Conservation (phyloP, 202 grass and related monocot genomes). For the Brachypodium distachyon region DNA sequence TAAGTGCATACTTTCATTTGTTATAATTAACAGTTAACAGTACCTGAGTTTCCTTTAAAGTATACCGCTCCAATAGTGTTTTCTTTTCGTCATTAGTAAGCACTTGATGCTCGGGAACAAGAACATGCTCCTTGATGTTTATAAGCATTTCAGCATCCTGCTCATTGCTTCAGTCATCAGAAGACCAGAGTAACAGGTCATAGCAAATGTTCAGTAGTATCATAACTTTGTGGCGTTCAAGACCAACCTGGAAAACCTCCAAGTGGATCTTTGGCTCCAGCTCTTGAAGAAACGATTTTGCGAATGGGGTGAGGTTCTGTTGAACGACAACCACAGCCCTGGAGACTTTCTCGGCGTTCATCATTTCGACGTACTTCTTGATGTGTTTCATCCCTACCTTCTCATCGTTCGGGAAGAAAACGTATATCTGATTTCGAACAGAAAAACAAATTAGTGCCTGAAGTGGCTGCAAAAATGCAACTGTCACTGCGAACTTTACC, state of each 20-base stretch:
- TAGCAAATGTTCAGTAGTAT: neutral
- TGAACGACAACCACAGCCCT: slow-evolving; percentile 66
- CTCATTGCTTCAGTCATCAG: slow-evolving; percentile 23
- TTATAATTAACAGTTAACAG: neutral
- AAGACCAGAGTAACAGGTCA: neutral
- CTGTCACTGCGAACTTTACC: neutral
- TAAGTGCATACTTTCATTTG: neutral
- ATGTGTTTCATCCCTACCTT: slow-evolving; percentile 99
- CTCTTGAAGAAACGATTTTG: slow-evolving; percentile 62
- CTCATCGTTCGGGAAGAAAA: slow-evolving; percentile 93
- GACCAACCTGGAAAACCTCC: slow-evolving; percentile 78
- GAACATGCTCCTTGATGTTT: slow-evolving; percentile 97
- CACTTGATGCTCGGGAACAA: slow-evolving; percentile 89
- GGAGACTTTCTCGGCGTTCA: slow-evolving; percentile 75
- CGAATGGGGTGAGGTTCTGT: slow-evolving; percentile 92
- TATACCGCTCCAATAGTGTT: slow-evolving; percentile 84
- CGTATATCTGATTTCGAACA: slow-evolving; percentile 66
- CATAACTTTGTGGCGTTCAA: neutral
- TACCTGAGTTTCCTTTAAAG: slow-evolving; percentile 98
- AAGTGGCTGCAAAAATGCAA: neutral
- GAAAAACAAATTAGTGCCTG: neutral
- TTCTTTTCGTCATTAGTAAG: slow-evolving; percentile 89
- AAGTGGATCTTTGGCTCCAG: slow-evolving; percentile 66
- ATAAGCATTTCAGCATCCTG: slow-evolving; percentile 89
- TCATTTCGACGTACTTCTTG: slow-evolving; percentile 87